phyloP scores from a whole-genome alignment of 2,329 filamentous ascomycete species.

The Phialophora expanda region DNA sequence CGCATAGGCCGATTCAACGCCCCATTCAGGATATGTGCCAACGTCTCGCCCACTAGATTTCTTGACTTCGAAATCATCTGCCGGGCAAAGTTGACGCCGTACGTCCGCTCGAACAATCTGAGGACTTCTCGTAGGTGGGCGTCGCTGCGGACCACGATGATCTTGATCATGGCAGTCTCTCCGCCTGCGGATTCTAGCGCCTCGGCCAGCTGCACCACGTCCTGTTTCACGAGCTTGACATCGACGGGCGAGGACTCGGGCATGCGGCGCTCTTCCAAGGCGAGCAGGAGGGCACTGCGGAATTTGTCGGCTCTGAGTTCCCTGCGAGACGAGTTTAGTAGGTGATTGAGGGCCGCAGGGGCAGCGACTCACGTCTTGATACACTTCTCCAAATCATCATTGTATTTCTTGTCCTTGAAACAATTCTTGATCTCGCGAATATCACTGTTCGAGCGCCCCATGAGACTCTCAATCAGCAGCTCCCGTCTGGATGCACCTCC shows the following conservation, averaged over 20 bases:
- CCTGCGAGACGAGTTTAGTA: constrained; percentile 47
- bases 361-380: constrained; percentile 63
- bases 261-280: constrained; percentile 81
- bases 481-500: constrained; percentile 82
- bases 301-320: constrained; percentile 97
- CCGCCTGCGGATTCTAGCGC: constrained; percentile 78
- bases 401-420: constrained; percentile 91
- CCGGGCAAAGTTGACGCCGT: constrained; percentile 80
- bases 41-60: constrained; percentile 91
- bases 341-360: not conserved
- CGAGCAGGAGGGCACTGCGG: constrained; percentile 81
- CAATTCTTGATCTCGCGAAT: constrained; percentile 83
- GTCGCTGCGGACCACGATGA: constrained; percentile 81
- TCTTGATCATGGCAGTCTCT: constrained; percentile 83
- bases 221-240: constrained; percentile 66
- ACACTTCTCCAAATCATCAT: constrained; percentile 77
- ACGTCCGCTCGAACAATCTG: constrained; percentile 73
- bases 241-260: constrained; percentile 76
- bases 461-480: constrained; percentile 88
- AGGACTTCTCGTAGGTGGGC: constrained; percentile 80
- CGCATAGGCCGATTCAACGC: constrained; percentile 94
- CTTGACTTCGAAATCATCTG: constrained; percentile 86
- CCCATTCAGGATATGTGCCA: constrained; percentile 94
- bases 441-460: constrained; percentile 88
- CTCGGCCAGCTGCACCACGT: constrained; percentile 73